A percentile compares a stretch with the other conserved stretches of the same genome.
These are phyloP conservation scores for Termitomyces sp. DNA, from an alignment of 768 basidiomycete genomes.

Conservation along the genomic window DNA sequence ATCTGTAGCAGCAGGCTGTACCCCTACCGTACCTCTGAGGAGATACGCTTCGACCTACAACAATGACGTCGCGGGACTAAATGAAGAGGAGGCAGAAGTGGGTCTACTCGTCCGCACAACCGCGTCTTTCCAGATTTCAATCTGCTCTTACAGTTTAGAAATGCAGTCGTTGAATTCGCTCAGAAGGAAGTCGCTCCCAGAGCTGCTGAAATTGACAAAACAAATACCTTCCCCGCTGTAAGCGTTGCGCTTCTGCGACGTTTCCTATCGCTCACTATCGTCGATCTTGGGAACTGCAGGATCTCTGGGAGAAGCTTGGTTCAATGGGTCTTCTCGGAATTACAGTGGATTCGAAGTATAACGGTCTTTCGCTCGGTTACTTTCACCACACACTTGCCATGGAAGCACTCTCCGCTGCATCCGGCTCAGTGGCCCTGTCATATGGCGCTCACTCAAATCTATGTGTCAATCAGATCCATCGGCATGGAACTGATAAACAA, in stretches of 20 bases:
- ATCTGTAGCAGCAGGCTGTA: background rate
- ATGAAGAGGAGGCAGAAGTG: conserved; percentile 79
- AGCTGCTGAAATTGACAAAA: conserved; percentile 83
- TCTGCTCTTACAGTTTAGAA: conserved; percentile 58
- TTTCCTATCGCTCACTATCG: conserved; percentile 1
- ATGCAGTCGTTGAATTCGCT: conserved; percentile 76
- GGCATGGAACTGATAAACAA: conserved; percentile 81
- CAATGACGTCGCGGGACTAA: conserved; percentile 68
- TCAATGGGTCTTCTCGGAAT: conserved; percentile 90
- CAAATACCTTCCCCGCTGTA: conserved; percentile 78
- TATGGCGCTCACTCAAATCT: conserved; percentile 93
- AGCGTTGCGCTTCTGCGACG: conserved; percentile 15
- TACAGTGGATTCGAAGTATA: conserved; percentile 76
- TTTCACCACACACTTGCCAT: conserved; percentile 88
- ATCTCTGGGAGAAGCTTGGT: conserved; percentile 87
- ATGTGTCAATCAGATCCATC: conserved; percentile 81
- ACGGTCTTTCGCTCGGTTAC: conserved; percentile 83
- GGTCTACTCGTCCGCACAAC: conserved; percentile 9
- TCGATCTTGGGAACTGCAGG: conserved; percentile 36
- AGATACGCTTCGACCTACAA: conserved; percentile 64
- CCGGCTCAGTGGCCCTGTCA: conserved; percentile 88
- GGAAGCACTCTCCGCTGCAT: conserved; percentile 90
- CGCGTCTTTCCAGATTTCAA: background rate
- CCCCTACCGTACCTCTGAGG: conserved; percentile 5
- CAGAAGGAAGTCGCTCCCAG: conserved; percentile 81